phyloP scores from a whole-genome alignment of 352 stramenopile species.

The Phytophthora melonis region DNA sequence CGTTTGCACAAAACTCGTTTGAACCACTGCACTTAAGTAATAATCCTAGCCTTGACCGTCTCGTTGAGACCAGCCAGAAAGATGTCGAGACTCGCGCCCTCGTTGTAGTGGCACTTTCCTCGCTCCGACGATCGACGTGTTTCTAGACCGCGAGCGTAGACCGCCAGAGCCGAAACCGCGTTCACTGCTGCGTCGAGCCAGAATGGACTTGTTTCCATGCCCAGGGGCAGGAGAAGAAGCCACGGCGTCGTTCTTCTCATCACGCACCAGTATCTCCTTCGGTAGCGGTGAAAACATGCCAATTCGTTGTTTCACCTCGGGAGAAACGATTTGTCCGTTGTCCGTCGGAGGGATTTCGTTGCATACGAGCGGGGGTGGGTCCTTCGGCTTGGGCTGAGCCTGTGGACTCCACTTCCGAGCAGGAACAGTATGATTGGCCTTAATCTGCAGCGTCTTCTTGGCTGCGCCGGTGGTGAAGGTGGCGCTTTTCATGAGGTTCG shows the following conservation, averaged over 20 bases:
- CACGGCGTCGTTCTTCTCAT: slow-evolving; percentile 45
- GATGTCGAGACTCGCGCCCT: slow-evolving; percentile 26
- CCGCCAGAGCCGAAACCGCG: slow-evolving; percentile 19
- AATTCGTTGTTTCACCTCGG: slow-evolving; percentile 63
- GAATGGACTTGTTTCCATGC: slow-evolving; percentile 8
- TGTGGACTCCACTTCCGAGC: slow-evolving; percentile 69
- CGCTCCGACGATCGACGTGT: slow-evolving; percentile 20
- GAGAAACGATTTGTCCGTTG: slow-evolving; percentile 56
- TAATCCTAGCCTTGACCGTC: background rate
- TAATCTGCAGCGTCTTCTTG: slow-evolving; percentile 78
- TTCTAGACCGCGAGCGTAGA: slow-evolving; percentile 24
- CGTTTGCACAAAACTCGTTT: too few relatives aligned
- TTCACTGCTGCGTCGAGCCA: slow-evolving; percentile 29
- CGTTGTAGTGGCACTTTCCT: slow-evolving; percentile 28
- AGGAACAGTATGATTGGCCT: slow-evolving; percentile 67
- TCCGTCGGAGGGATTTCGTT: slow-evolving; percentile 68
- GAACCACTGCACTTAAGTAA: too few relatives aligned
- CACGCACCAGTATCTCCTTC: slow-evolving; percentile 62
- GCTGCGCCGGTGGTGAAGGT: slow-evolving; percentile 47
- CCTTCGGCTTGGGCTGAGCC: slow-evolving; percentile 48
- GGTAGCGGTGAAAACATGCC: slow-evolving; percentile 44
- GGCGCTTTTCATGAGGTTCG: slow-evolving; percentile 65
- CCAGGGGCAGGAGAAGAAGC: slow-evolving; percentile 1
- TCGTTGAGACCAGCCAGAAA: slow-evolving; percentile 12
- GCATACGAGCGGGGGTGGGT: slow-evolving; percentile 66